Conservation (phyloP, 2,329 filamentous ascomycete species). For the Aspergillus floridensis region DNA sequence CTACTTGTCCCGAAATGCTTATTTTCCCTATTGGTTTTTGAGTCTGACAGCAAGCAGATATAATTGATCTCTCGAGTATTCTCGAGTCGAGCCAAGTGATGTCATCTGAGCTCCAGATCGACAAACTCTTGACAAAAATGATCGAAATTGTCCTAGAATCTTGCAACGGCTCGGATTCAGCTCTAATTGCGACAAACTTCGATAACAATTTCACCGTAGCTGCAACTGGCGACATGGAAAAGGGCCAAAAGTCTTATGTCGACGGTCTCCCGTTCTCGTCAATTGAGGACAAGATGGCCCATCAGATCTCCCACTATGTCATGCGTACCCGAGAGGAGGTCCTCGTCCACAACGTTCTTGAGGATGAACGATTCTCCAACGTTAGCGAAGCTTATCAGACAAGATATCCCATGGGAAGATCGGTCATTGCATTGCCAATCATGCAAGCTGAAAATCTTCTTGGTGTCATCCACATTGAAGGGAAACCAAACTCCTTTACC, state of each 20-base stretch:
- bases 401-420: slow-evolving; percentile 56
- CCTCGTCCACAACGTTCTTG: slow-evolving; percentile 61
- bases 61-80: slow-evolving; percentile 63
- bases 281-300: slow-evolving; percentile 57
- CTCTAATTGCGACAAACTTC: slow-evolving; percentile 60
- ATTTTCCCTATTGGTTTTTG: not conserved
- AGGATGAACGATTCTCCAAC: slow-evolving; percentile 64
- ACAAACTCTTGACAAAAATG: slow-evolving; percentile 62
- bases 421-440: slow-evolving; percentile 63
- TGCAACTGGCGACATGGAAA: slow-evolving; percentile 58
- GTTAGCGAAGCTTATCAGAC: slow-evolving; percentile 57
- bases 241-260: slow-evolving; percentile 53
- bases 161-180: slow-evolving; percentile 59
- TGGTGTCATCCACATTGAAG: slow-evolving; percentile 61
- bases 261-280: slow-evolving; percentile 57
- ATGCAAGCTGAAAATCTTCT: slow-evolving; percentile 59
- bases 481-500: slow-evolving; percentile 63
- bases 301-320: slow-evolving; percentile 61
- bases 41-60: slow-evolving; percentile 52
- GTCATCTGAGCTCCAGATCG: slow-evolving; percentile 63
- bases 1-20: not conserved
- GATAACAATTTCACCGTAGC: slow-evolving; percentile 60
- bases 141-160: slow-evolving; percentile 64
- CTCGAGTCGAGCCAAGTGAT: slow-evolving; percentile 64
- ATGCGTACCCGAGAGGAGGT: slow-evolving; percentile 63